Evolutionary conservation across 441 rosid genomes (phyloP), one percentile per base, ranked within the genome.

Genomic region (Raphanus hybrid): DNA sequence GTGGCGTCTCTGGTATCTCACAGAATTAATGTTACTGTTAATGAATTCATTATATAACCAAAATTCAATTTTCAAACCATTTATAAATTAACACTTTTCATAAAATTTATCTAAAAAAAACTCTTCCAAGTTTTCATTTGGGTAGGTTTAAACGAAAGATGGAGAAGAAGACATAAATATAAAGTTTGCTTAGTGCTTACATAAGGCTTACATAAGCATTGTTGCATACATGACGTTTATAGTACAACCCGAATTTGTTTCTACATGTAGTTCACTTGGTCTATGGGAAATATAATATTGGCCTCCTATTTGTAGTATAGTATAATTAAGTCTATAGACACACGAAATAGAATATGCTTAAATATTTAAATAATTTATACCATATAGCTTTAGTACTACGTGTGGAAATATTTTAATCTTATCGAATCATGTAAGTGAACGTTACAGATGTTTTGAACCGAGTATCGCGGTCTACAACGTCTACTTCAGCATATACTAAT

Each of bases 181-280:
- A 10, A 43, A 43, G 14, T 45, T 12, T 11, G 52, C 52, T 4
- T 29, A 29, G 34, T 29, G 34, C 34, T 29, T 29, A 23, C 26
- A 23, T 23, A 29, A 5, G 4, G 52, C 78, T 73, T 68, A 69
- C 82, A 68, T 78, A 78, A 73, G 82, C 81, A 62, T 73, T 78
- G 55, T 41, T 41, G 54, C 81, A 73, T 54, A n/a, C 61, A 70
- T 78, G 81, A 73, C 75, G 81, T 64, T 9, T 29, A 29, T 15
- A 54, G 4, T 45, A 45, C 60, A 66, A 10, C 48, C 65, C 48
- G 48, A 10, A 61, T 29, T 73, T 39, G 32, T 73, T 61, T 34
- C 52, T 45, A 45, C 52, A 12, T 23, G 26, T 23, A 23, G 26
- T 67, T 73, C 74, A 61, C 81, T 39, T 73, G 78, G 65, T 26